Evolutionary conservation across 2,329 filamentous ascomycete genomes (phyloP).

Genomic region (Fusarium compactum): DNA sequence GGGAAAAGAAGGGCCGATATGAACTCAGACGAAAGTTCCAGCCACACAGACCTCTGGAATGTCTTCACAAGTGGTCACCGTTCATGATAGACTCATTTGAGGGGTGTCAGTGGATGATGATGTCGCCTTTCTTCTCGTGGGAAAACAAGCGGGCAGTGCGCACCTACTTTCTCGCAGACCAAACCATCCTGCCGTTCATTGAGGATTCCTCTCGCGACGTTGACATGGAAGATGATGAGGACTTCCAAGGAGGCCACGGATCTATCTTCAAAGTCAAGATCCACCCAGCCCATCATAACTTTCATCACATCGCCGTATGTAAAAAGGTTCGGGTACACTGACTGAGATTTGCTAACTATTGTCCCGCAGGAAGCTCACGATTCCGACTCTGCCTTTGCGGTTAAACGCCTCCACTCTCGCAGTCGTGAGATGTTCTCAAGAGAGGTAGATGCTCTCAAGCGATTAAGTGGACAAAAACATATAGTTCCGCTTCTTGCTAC

Average conservation of each 20-base stretch:
- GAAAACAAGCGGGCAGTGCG: not conserved
- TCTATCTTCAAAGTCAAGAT: conserved; percentile 3
- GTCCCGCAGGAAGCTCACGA: not conserved
- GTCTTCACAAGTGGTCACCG: not conserved
- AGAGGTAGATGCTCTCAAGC: not conserved
- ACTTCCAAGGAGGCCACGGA: not conserved
- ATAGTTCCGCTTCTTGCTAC: not conserved
- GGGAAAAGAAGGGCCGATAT: not conserved
- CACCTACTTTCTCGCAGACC: not conserved
- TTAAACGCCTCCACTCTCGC: not conserved
- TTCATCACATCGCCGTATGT: not conserved
- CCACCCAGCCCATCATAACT: not conserved
- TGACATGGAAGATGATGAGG: not conserved
- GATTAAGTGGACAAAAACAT: not conserved
- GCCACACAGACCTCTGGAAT: not conserved
- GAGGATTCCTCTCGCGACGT: not conserved
- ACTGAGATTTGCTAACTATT: not conserved
- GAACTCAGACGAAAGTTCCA: not conserved
- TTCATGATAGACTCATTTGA: not conserved
- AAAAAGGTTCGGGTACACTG: not conserved
- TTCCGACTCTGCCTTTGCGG: not conserved
- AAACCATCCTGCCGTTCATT: not conserved
- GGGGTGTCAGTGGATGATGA: not conserved
- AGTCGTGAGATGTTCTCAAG: not conserved
- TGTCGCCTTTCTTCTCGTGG: not conserved